Evolutionary conservation across 306 rosid genomes (phyloP).

Genomic region (Corylus avellana): DNA sequence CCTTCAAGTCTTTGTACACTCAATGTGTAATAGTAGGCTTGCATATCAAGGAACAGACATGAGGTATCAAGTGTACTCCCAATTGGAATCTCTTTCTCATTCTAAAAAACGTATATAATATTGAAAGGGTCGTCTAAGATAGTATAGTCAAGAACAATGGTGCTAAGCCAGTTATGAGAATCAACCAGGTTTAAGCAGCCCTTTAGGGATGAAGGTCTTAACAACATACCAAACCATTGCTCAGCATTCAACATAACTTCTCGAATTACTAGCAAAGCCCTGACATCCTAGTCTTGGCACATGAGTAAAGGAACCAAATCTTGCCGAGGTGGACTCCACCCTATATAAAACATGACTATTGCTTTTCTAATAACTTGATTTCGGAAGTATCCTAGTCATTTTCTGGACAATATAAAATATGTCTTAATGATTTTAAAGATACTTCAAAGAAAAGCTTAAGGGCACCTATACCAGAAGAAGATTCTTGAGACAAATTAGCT

Average conservation of each 20-base stretch:
- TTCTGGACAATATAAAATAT: not conserved
- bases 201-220: not conserved
- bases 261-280: not conserved
- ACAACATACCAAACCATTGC: not conserved
- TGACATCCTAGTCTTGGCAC: not conserved
- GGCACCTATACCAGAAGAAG: too few species aligned
- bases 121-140: too few species aligned
- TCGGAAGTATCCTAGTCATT: too few species aligned
- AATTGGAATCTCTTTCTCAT: not conserved
- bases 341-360: not conserved
- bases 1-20: not conserved
- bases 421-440: not conserved
- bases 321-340: not conserved
- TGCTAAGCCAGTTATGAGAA: not conserved
- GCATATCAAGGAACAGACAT: not conserved
- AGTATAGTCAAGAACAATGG: not conserved
- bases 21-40: too few species aligned
- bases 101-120: not conserved
- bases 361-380: too few species aligned
- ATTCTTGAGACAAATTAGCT: not conserved
- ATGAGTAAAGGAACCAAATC: not conserved
- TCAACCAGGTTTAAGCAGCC: not conserved
- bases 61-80: not conserved
- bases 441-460: too few species aligned
- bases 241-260: not conserved